Evolutionary conservation across 176 grass and related monocot species (phyloP), one percentile per base, ranked within the genome.

Genomic region (Carex scoparia): DNA sequence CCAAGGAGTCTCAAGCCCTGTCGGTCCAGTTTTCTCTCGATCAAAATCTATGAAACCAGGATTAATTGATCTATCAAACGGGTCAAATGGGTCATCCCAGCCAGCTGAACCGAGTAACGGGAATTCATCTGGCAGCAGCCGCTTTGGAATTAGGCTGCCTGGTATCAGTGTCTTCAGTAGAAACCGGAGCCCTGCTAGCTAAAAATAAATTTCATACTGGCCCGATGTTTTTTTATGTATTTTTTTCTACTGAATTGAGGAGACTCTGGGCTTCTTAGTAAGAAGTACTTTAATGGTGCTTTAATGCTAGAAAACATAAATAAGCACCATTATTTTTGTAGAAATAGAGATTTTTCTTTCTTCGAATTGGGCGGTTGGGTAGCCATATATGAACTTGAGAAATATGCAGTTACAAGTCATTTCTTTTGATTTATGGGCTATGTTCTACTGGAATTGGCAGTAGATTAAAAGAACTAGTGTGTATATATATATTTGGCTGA

Each of bases 31-130:
- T 3, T 54, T 83, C 38, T 83, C 61, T 33, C 69, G 81, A 54
- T 83, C 81, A 83, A 69, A 67, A 5, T 83, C 81, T 28, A 44
- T 40, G 19, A 83, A 83, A 83, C 81, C 81, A 83, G 81, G 81
- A 48, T 9, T 69, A 5, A 49, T 30, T 69, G 81, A 83, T 83
- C 18, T 83, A 53, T 83, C 81, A 56, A 83, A 83, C 1, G 81
- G 63, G 79, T 79, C 53, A 57, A 79, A 33, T 13, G 76, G 51
- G 60, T 54, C 63, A 49, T n/a, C 81, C 1, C 61, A 83, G 44
- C 56, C 63, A 83, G 81, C 81, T 48, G 81, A 83, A 56, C 28
- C 14, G 6, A 69, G 38, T 54, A 83, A 15, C 12, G 62, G 40
- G n/a, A 67, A 67, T 67, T 69, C 81, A 53, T 83, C 81, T 18